phyloP scores from a whole-genome alignment of 495 filamentous ascomycete genomes.

The Trichoderma reesei region DNA sequence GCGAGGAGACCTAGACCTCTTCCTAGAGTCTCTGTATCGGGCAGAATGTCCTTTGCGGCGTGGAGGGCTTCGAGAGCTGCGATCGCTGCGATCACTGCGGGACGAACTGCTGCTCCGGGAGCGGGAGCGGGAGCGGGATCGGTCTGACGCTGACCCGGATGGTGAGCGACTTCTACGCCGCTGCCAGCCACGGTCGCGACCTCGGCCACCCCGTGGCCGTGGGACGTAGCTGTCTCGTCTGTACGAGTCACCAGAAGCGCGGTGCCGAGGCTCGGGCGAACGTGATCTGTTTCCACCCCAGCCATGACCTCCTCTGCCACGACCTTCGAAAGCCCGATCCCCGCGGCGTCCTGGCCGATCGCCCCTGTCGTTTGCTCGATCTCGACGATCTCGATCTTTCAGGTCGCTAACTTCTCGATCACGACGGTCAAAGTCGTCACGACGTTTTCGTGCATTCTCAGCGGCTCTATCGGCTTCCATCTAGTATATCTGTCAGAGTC shows the following conservation, averaged over 20 bases:
- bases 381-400: slow-evolving; percentile 62
- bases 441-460: slow-evolving; percentile 55
- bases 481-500: slow-evolving; percentile 35
- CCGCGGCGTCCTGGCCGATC: slow-evolving; percentile 40
- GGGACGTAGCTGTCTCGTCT: slow-evolving; percentile 43
- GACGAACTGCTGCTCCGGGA: slow-evolving; percentile 1
- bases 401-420: slow-evolving; percentile 54
- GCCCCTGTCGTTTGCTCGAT: slow-evolving; percentile 54
- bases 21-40: slow-evolving; percentile 6
- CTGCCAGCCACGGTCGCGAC: slow-evolving; percentile 16
- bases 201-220: slow-evolving; percentile 29
- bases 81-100: not conserved
- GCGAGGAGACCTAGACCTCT: slow-evolving; percentile 12
- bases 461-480: slow-evolving; percentile 75
- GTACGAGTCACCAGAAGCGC: slow-evolving; percentile 26
- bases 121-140: slow-evolving; percentile 18
- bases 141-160: slow-evolving; percentile 19
- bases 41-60: not conserved
- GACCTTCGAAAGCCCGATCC: slow-evolving; percentile 35
- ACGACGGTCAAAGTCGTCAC: slow-evolving; percentile 48
- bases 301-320: slow-evolving; percentile 32
- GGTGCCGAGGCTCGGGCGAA: slow-evolving; percentile 47
- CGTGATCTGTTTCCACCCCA: slow-evolving; percentile 44
- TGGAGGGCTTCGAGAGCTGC: slow-evolving; percentile 1
- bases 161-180: slow-evolving; percentile 23